phyloP scores from a whole-genome alignment of 1,139 yeast genomes.

The Pneumocystis oryctolagi region DNA sequence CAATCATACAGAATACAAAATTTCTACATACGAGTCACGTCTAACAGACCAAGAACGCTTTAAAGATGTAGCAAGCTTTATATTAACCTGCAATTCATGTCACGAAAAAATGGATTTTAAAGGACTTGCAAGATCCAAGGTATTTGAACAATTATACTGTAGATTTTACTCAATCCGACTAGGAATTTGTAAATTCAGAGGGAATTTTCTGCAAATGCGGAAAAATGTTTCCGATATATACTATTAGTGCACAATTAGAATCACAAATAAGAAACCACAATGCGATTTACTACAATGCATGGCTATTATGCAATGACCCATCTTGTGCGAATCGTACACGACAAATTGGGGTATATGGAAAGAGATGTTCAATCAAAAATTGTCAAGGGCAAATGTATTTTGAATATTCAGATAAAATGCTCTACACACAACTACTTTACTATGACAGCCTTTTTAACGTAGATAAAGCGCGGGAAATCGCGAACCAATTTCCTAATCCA shows the following conservation, averaged over 20 bases:
- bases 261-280: conserved; percentile 52
- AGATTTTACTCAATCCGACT: background rate
- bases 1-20: conserved; percentile 26
- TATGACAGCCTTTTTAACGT: conserved; percentile 67
- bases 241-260: conserved; percentile 61
- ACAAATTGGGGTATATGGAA: conserved; percentile 80
- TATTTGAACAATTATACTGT: conserved; percentile 23
- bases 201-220: conserved; percentile 1
- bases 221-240: conserved; percentile 35
- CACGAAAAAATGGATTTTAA: conserved; percentile 44
- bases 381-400: conserved; percentile 57
- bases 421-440: conserved; percentile 66
- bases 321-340: conserved; percentile 73
- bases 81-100: conserved; percentile 48
- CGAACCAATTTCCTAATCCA: conserved; percentile 19
- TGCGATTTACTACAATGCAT: conserved; percentile 65
- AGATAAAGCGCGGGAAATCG: conserved; percentile 44
- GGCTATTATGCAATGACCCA: conserved; percentile 71
- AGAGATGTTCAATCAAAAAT: conserved; percentile 42
- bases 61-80: conserved; percentile 42
- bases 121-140: conserved; percentile 47
- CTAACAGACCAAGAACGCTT: conserved; percentile 75
- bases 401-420: conserved; percentile 59
- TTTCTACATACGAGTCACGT: conserved; percentile 68
- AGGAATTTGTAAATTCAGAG: background rate